Evolutionary conservation across 768 basidiomycete genomes (phyloP).

Genomic region (Ephemerocybe angulata): DNA sequence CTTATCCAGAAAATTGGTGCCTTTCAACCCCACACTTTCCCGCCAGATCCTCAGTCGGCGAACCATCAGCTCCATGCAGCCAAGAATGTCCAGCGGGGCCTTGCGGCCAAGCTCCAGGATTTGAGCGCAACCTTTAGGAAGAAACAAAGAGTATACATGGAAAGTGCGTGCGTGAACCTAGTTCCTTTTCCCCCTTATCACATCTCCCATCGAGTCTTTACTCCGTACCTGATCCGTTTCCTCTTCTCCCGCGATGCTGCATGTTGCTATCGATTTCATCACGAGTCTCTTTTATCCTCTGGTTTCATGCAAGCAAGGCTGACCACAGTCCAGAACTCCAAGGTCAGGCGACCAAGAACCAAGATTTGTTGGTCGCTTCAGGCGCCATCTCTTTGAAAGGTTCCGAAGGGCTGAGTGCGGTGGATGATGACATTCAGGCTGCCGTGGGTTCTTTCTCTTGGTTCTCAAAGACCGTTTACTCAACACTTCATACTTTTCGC

Average conservation of each 20-base stretch:
- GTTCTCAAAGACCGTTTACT: constrained; percentile 12
- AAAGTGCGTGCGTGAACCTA: constrained; percentile 59
- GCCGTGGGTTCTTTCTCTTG: constrained; percentile 51
- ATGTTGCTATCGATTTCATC: constrained; percentile 15
- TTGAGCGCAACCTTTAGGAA: constrained; percentile 89
- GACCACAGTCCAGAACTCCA: constrained; percentile 63
- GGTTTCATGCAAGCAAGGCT: constrained; percentile 1
- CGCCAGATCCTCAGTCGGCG: constrained; percentile 44
- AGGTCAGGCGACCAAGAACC: constrained; percentile 97
- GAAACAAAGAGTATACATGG: constrained; percentile 98
- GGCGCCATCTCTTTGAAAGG: constrained; percentile 81
- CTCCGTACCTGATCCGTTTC: constrained; percentile 13
- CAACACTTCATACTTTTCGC: constrained; percentile 6
- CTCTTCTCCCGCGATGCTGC: constrained; percentile 15
- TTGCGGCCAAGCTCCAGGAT: constrained; percentile 96
- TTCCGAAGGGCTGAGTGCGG: constrained; percentile 75
- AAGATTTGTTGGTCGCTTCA: constrained; percentile 88
- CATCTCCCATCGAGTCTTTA: constrained; percentile 8
- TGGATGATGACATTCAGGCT: constrained; percentile 88
- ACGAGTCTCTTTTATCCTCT: constrained; percentile 15
- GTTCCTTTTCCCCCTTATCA: constrained; percentile 23
- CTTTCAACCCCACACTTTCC: constrained; percentile 59
- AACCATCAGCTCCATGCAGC: constrained; percentile 59
- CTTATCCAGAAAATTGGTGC: constrained; percentile 76
- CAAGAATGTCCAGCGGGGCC: constrained; percentile 91